Base-by-base conservation (phyloP, 805 yeast genomes). In the Cyberlindnera subsufficiens region DNA sequence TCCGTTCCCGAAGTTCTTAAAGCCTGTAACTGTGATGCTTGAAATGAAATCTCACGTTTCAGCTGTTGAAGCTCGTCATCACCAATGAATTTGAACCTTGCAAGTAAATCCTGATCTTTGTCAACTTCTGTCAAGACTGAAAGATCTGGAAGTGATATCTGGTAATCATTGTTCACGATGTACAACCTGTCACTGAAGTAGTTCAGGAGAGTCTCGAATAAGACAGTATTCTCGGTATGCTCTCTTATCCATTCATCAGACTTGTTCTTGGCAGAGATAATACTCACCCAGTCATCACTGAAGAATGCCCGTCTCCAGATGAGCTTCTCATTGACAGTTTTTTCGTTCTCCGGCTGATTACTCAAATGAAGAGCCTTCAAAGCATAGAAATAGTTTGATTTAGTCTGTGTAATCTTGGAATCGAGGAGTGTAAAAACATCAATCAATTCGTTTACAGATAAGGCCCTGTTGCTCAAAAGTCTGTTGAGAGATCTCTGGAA, bases 281-380 rank as follows among this genome's bases (percentile, higher is more conserved):
- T 59, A 16, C 59, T 54, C 6, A 56, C 46, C 82, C 86, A 78
- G 48, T 76, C 69, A 49, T 82, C 84, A 47, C 52, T 60, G 37
- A 66, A 61, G 18, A 85, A 60, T 37, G 82, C 66, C 47, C 89
- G 66, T 49, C 75, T 69, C 88, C 90, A 84, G 0, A 81, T 61
- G 8, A 68, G 49, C 8, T 63, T 60, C 35, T 63, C 67, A 37
- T 61, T 62, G 19, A 63, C 57, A 3, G 44, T 49, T 44, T 67
- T 71, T 39, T 64, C 63, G 13, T 50, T 42, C 14, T 54, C 44
- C 7, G 55, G 44, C 9, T 52, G 53, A 20, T 53, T 51, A 8
- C 58, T 56, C 37, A 72, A 58, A 7, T 77, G 69, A 1, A 82
- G 58, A 6, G 81, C 58, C 47, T 72, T 73, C 42, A 83, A 64